Base-by-base conservation (phyloP, 1,139 yeast species). In the Nakaseomyces sp. region DNA sequence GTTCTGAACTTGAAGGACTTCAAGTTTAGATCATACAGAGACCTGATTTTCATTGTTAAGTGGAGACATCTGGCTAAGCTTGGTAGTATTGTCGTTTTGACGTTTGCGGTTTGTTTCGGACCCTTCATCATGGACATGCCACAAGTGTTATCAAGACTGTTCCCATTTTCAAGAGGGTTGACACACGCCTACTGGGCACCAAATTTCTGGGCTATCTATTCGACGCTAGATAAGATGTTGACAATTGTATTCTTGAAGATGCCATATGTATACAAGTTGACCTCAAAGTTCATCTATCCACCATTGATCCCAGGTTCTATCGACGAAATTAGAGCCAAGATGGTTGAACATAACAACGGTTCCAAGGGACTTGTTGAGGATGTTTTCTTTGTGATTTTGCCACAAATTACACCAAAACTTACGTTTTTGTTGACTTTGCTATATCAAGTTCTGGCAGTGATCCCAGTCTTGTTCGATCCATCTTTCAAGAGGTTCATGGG, bases 171-270 rank as follows among this genome's bases (percentile, higher is more conserved):
- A 42, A 74, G 98, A 58, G 98, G 98, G 1, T 71, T 93, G 33
- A 91, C 96, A 4, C 98, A 93, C 64, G 96, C 97, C 0, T 93
- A 93, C 66, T 91, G 98, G 98, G 98, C 98, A 0, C 98, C 98
- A 4, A 91, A 91, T 56, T 70, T 88, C 43, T 91, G 99, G 99
- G 96, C 98, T 0, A 56, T 91, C 10, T 91, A 91, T 63, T 85
- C 96, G 0, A 83, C 86, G 53, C 50, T 73, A n/a, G 99, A 91
- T 64, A 72, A 95, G 47, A 59, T 81, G 0, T 69, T 89, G 45
- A 77, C 87, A 24, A 71, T 73, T 49, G 56, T 74, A 17, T 73
- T 67, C 56, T 66, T 69, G 44, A 64, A 61, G 37, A 53, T 76
- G 20, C 80, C 83, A 2, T 62, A 72, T 40, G 52, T 73, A 15